Evolutionary conservation across 2,329 filamentous ascomycete genomes (phyloP), one percentile per base, ranked within the genome.

Genomic region (Blastomyces gilchristii): DNA sequence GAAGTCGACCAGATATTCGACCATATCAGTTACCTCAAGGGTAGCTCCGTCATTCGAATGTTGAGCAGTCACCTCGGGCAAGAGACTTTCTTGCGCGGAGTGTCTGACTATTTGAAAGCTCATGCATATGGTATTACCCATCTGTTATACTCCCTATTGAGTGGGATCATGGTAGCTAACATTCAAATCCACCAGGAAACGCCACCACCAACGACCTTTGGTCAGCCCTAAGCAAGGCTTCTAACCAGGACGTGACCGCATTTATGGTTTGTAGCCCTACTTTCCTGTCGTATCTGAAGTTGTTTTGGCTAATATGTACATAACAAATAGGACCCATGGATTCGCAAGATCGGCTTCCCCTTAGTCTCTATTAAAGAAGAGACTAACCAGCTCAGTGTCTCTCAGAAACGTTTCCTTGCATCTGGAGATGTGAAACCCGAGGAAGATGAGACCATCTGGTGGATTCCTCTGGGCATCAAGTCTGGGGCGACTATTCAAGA

Each of bases 1-100:
- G 94, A 97, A 69, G 91, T 97, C 67, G 95, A 97, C 75, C 94
- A 99, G 76, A 96, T 97, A 68, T 99, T 99, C 72, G 94, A 99
- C 74, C 85, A 88, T 74, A 97, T 99, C 77, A 95, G 90, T 77
- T 99, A 97, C 74, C 82, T 95, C 66, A 97, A 99, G 80, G 94
- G 94, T 45, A 96, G 91, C 78, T 96, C 93, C 1, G 90, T 94
- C 64, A 94, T 99, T 72, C 89, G 94, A 72, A 99, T 99, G 94
- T 79, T 99, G 70, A 93, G 91, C 69, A 87, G 88, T 70, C 90
- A 97, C 75, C 85, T 99, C 22, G 91, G 91, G 16, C 87, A 89
- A 61, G 86, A 96, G 71, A 89, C 85, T 0, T 99, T 99, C 82
- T 81, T 99, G 61, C 87, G 89, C 72, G 94, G 94, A 69, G 92